Base-by-base conservation (phyloP, 257 asterid species). In the Verbascum thapsus region DNA sequence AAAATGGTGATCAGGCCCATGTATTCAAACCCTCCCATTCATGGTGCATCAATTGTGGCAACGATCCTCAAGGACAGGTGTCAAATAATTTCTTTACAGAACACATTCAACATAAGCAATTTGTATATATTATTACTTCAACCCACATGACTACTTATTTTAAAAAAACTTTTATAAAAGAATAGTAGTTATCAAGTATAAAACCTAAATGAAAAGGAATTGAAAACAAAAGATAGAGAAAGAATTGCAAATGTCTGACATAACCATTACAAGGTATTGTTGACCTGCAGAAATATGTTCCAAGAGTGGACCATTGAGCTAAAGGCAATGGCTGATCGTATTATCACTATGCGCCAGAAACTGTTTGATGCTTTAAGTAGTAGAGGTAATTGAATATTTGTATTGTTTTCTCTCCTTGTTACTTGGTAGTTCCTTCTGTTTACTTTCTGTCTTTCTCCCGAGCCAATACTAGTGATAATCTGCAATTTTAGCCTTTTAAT, bases 251-350 rank as follows among this genome's bases (percentile, higher is more conserved):
- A 43, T 48, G 10, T 61, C 41, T 10, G 47, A 63, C 12, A 57
- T 45, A 19, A 42, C 39, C 53, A 42, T 43, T 50, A 15, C 12
- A n/a, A 40, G 78, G 66, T n/a, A n/a, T n/a, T n/a, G n/a, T n/a
- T n/a, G n/a, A n/a, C 56, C 42, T 81, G 77, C 86, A 92, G 99
- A 69, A 64, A 74, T 76, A 42, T 89, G 96, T 92, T 52, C 71
- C 84, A 80, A 37, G 91, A 87, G 67, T 92, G 99, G 99, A 88
- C 96, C 34, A 42, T 85, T 18, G 97, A 92, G 85, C 92, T 92
- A 79, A 89, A 92, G 76, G 94, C 83, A 61, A 92, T 92, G 99
- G 99, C 99, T 49, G 98, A 92, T 72, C 96, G 98, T 50, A 92
- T 92, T 57, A 89, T 92, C 78, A 85, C 68, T 74, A 89, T 92